These are phyloP conservation scores for Trichophyton schoenleinii DNA, from an alignment of 2,329 filamentous ascomycete species.

Conservation along the genomic window DNA sequence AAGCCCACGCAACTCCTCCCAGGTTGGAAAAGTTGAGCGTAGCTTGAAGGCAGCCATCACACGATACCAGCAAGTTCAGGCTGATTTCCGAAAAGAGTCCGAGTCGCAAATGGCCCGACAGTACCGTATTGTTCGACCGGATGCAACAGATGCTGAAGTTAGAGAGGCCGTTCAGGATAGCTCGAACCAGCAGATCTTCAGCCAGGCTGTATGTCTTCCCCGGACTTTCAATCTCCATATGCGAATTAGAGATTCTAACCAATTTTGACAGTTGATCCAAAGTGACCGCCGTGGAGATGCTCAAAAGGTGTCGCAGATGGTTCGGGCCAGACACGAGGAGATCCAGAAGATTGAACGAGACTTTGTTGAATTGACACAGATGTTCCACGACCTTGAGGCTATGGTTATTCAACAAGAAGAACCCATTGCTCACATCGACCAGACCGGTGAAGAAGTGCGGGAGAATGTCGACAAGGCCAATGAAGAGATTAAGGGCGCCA, in stretches of 20 bases:
- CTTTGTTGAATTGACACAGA: constrained; percentile 71
- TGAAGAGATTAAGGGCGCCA: constrained; percentile 66
- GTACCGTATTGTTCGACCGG: constrained; percentile 76
- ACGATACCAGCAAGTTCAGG: constrained; percentile 68
- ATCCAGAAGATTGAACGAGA: constrained; percentile 87
- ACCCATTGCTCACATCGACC: constrained; percentile 67
- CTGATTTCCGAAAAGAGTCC: constrained; percentile 64
- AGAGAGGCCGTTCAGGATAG: constrained; percentile 62
- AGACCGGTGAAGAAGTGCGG: constrained; percentile 73
- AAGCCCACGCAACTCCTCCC: constrained; percentile 59
- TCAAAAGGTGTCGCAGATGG: constrained; percentile 63
- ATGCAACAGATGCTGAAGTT: constrained; percentile 68
- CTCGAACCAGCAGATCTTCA: constrained; percentile 64
- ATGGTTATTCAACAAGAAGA: constrained; percentile 78
- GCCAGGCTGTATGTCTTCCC: constrained; percentile 49
- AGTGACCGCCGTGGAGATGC: constrained; percentile 72
- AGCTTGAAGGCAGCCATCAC: constrained; percentile 70
- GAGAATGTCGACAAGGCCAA: constrained; percentile 78
- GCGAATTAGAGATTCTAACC: not conserved
- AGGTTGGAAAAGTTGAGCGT: constrained; percentile 70
- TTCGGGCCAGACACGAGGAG: constrained; percentile 69
- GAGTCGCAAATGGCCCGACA: constrained; percentile 78
- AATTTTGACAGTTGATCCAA: constrained; percentile 50
- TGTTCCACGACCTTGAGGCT: constrained; percentile 82
- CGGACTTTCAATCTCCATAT: not conserved